Percentiles rank a stretch among this genome's conserved stretches.
Evolutionary conservation across 768 basidiomycete genomes (phyloP).

Genomic region (Gloeostereum incarnatum): DNA sequence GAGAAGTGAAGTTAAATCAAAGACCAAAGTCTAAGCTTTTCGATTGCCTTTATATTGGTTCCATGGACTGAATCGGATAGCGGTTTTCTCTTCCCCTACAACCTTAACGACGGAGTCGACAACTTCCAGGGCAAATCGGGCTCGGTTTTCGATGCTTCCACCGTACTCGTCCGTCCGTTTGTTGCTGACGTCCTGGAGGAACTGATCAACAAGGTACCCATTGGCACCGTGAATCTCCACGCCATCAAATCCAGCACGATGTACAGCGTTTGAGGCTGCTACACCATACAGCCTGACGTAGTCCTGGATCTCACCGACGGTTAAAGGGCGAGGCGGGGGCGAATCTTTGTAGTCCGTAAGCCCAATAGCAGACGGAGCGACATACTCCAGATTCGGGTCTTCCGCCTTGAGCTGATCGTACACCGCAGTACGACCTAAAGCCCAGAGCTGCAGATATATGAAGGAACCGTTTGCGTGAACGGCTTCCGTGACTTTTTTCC

Average conservation of each 20-base stretch:
- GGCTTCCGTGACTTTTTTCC: constrained; percentile 47
- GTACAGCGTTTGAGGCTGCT: constrained; percentile 47
- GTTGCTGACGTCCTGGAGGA: constrained; percentile 50
- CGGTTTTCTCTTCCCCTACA: constrained; percentile 45
- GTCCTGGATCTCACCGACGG: constrained; percentile 37
- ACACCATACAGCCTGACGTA: constrained; percentile 39
- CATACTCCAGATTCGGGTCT: constrained; percentile 14
- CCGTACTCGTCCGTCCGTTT: constrained; percentile 58
- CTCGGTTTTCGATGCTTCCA: constrained; percentile 52
- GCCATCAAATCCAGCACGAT: constrained; percentile 61
- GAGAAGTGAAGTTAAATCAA: not conserved
- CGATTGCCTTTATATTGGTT: constrained; percentile 23
- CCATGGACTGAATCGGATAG: constrained; percentile 53
- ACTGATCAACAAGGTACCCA: constrained; percentile 49
- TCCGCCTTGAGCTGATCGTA: constrained; percentile 17
- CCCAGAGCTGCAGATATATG: constrained; percentile 39
- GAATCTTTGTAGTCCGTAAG: constrained; percentile 9
- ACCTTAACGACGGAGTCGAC: constrained; percentile 38
- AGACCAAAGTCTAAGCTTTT: constrained; percentile 16
- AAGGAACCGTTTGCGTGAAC: constrained; percentile 46
- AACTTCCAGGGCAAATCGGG: constrained; percentile 47
- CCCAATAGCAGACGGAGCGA: constrained; percentile 16
- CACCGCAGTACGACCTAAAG: constrained; percentile 22
- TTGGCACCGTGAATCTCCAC: constrained; percentile 38
- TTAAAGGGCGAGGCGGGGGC: constrained; percentile 15